A percentile compares a stretch with the other conserved stretches of the same genome.
phyloP scores from a whole-genome alignment of 1,284 basidiomycete genomes.

The Ceratobasidium sp. region DNA sequence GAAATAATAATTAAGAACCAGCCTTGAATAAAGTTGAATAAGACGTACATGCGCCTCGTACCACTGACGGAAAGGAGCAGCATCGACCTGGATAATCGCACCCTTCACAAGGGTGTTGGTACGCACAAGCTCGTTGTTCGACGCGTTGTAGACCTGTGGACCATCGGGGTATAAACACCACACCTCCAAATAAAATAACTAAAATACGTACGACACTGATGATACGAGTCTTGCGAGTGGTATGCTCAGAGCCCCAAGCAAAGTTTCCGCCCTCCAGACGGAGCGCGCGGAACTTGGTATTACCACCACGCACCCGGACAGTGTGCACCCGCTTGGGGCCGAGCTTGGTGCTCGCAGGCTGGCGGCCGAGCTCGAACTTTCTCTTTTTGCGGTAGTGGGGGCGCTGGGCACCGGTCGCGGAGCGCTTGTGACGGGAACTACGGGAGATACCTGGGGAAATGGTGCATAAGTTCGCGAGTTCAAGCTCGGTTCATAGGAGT shows the following conservation, averaged over 20 bases:
- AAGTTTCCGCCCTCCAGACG: slow-evolving; percentile 95
- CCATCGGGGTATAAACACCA: slow-evolving; percentile 14
- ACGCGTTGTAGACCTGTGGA: slow-evolving; percentile 91
- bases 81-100: slow-evolving; percentile 94
- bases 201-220: slow-evolving; percentile 83
- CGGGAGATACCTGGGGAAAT: slow-evolving; percentile 83
- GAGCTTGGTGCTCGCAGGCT: slow-evolving; percentile 93
- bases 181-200: neutral
- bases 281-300: slow-evolving; percentile 90
- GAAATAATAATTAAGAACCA: slow-evolving; percentile 19
- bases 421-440: slow-evolving; percentile 93
- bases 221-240: slow-evolving; percentile 91
- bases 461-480: neutral
- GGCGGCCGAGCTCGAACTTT: slow-evolving; percentile 98
- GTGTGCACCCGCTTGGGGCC: slow-evolving; percentile 91
- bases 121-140: slow-evolving; percentile 98
- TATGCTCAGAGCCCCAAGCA: slow-evolving; percentile 92
- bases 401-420: slow-evolving; percentile 89
- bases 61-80: slow-evolving; percentile 97
- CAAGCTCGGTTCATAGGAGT: neutral
- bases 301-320: slow-evolving; percentile 92
- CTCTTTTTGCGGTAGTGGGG: slow-evolving; percentile 98
- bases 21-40: slow-evolving; percentile 5
- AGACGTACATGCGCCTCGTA: slow-evolving; percentile 90
- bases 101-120: slow-evolving; percentile 97